Evolutionary conservation across 148 eudicot species (phyloP).

Genomic region (Vaccinium macrocarpon): DNA sequence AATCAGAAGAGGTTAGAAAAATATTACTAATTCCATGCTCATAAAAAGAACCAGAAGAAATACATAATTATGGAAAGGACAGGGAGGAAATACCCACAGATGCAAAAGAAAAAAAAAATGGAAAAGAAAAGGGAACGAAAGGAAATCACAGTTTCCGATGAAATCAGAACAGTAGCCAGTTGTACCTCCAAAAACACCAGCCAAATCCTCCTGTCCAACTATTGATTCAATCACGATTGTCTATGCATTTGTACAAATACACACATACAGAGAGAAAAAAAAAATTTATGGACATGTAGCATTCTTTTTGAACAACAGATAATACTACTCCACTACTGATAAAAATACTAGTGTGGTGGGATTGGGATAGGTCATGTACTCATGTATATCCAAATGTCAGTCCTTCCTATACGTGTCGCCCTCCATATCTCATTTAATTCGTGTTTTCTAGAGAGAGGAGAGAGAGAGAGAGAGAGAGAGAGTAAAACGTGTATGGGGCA

Average conservation of each 20-base stretch:
- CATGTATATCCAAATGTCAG: not conserved
- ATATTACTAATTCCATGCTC: not conserved
- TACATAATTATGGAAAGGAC: not conserved
- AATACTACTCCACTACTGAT: too few relatives aligned
- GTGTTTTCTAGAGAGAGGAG: not conserved
- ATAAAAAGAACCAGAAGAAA: not conserved
- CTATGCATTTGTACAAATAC: too few relatives aligned
- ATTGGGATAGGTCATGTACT: too few relatives aligned
- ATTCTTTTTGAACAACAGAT: too few relatives aligned
- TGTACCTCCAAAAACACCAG: not conserved
- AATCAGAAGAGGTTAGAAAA: not conserved
- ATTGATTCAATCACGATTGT: too few relatives aligned
- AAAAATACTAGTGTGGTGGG: not conserved
- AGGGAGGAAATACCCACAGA: not conserved
- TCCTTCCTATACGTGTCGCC: too few relatives aligned
- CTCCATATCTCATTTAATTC: too few relatives aligned
- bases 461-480: not conserved
- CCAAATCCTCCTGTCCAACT: not conserved
- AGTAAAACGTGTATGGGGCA: not conserved
- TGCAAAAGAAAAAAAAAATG: not conserved
- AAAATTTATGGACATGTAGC: not conserved
- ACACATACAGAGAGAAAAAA: not conserved
- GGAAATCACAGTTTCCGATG: not conserved
- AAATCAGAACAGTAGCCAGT: not conserved
- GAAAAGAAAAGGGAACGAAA: too few relatives aligned